These are phyloP conservation scores for Fusarium denticulatum DNA, from an alignment of 2,329 filamentous ascomycete species.

Conservation along the genomic window DNA sequence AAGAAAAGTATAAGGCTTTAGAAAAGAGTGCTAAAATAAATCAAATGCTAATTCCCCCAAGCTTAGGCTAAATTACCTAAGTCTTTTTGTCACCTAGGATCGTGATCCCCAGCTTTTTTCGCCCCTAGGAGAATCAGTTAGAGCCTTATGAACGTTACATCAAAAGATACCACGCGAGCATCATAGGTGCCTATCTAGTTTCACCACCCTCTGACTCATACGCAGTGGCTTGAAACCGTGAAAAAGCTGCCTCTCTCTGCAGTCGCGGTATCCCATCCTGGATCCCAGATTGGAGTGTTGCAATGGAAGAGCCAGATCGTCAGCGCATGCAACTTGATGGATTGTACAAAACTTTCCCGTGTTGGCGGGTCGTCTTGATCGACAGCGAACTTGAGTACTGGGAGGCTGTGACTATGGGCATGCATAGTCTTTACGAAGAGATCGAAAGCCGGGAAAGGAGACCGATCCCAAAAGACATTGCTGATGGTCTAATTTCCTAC, in stretches of 20 bases:
- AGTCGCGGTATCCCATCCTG: neutral
- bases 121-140: too few relatives aligned
- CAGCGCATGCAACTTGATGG: neutral
- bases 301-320: neutral
- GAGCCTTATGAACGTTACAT: too few relatives aligned
- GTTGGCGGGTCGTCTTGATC: neutral
- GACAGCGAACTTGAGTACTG: accelerated
- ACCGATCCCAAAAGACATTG: neutral
- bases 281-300: neutral
- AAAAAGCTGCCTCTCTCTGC: neutral
- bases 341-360: accelerated
- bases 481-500: neutral
- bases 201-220: neutral
- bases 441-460: neutral
- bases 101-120: too few relatives aligned
- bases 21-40: neutral
- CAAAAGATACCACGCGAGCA: neutral
- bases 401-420: neutral
- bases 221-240: neutral
- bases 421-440: neutral
- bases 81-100: too few relatives aligned
- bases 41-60: accelerated
- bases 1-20: neutral
- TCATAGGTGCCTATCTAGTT: neutral
- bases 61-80: accelerated